phyloP scores from a whole-genome alignment of 2,329 filamentous ascomycete genomes.

The Cadophora gregata region DNA sequence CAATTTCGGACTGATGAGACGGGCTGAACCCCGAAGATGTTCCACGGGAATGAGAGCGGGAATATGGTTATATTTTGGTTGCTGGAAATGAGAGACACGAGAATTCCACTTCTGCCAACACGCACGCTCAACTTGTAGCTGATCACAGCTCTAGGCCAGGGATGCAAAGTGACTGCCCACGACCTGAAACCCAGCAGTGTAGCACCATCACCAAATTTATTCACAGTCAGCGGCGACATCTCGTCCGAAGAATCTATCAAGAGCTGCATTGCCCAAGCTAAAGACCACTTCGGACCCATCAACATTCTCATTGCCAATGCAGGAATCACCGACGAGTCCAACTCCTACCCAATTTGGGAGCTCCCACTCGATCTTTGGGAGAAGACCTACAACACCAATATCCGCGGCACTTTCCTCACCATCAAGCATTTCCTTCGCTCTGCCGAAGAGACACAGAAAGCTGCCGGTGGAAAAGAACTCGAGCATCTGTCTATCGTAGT shows the following conservation, averaged over 20 bases:
- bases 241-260: slow-evolving; percentile 53
- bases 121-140: not conserved
- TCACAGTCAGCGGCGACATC: slow-evolving; percentile 54
- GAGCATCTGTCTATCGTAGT: slow-evolving; percentile 58
- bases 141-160: slow-evolving; percentile 44
- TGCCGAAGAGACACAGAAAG: slow-evolving; percentile 48
- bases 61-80: too few species aligned
- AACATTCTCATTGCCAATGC: slow-evolving; percentile 60
- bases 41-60: not conserved
- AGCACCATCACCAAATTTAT: slow-evolving; percentile 45
- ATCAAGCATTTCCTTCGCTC: slow-evolving; percentile 60
- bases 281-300: slow-evolving; percentile 54
- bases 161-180: slow-evolving; percentile 60
- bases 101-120: not conserved
- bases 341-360: slow-evolving; percentile 57
- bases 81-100: not conserved
- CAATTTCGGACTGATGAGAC: not conserved
- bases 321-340: slow-evolving; percentile 56
- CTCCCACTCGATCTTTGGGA: slow-evolving; percentile 58
- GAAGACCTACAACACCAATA: slow-evolving; percentile 55
- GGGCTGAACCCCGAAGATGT: not conserved
- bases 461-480: slow-evolving; percentile 47
- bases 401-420: slow-evolving; percentile 58
- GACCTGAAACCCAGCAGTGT: slow-evolving; percentile 50
- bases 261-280: slow-evolving; percentile 49